These are phyloP conservation scores for Teratosphaeria destructans DNA, from an alignment of 2,329 filamentous ascomycete species.

Conservation along the genomic window DNA sequence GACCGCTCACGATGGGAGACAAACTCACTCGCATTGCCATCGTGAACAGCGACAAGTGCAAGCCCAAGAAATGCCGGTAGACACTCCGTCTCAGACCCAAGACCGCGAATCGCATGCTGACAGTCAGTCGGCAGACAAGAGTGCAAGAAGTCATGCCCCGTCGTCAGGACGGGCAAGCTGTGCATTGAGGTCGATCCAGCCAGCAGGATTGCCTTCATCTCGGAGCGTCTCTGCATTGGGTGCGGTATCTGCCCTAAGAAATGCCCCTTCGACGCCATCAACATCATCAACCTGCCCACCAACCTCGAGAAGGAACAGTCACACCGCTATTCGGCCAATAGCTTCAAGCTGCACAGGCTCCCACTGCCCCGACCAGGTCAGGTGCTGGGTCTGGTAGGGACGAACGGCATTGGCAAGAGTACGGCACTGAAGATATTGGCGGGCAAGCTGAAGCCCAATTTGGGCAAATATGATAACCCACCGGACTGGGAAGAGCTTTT, in stretches of 20 bases:
- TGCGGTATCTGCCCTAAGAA: slow-evolving; percentile 99
- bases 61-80: slow-evolving; percentile 80
- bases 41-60: slow-evolving; percentile 95
- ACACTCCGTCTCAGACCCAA: not conserved
- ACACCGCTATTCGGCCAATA: slow-evolving; percentile 97
- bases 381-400: slow-evolving; percentile 91
- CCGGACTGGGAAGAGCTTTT: slow-evolving; percentile 99
- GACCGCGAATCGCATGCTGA: not conserved
- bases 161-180: slow-evolving; percentile 92
- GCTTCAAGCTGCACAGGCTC: slow-evolving; percentile 96
- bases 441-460: slow-evolving; percentile 95
- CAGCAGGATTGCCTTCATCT: slow-evolving; percentile 96
- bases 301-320: slow-evolving; percentile 98
- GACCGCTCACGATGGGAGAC: slow-evolving; percentile 61
- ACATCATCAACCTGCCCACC: slow-evolving; percentile 99
- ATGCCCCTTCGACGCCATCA: slow-evolving; percentile 96
- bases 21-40: slow-evolving; percentile 97
- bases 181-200: slow-evolving; percentile 87
- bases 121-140: slow-evolving; percentile 50
- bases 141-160: slow-evolving; percentile 97
- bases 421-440: slow-evolving; percentile 98
- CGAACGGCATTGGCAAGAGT: slow-evolving; percentile 99
- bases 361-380: slow-evolving; percentile 93
- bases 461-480: slow-evolving; percentile 89
- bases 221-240: slow-evolving; percentile 88